Evolutionary conservation across 345 rosid species (phyloP).

Genomic region (Dipteronia dyeriana): DNA sequence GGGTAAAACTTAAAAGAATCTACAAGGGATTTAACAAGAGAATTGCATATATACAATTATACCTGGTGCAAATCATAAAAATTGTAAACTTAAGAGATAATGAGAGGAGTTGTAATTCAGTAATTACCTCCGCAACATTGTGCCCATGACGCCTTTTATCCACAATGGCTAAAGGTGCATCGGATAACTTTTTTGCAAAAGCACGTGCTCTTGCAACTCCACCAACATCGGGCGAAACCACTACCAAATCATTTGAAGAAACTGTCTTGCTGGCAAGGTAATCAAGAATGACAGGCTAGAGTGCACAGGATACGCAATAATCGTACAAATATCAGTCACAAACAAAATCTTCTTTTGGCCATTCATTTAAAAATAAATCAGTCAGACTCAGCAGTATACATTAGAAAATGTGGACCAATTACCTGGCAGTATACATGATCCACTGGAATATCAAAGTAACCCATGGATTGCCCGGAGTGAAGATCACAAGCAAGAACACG

Average conservation of each 20-base stretch:
- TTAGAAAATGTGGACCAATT: conserved; percentile 10
- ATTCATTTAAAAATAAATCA: conserved; percentile 6
- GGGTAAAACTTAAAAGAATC: background rate
- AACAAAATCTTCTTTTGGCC: background rate
- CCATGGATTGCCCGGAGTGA: conserved; percentile 99
- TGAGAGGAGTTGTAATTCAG: conserved; percentile 8
- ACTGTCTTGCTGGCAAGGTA: conserved; percentile 96
- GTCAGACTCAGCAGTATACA: conserved; percentile 2
- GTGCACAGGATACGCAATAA: conserved; percentile 9
- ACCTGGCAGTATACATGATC: conserved; percentile 95
- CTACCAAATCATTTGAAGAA: conserved; percentile 78
- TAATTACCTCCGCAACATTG: conserved; percentile 92
- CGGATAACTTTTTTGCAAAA: conserved; percentile 89
- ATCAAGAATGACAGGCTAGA: conserved; percentile 92
- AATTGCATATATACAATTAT: background rate
- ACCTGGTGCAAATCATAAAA: background rate
- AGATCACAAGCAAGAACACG: conserved; percentile 97
- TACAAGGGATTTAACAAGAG: background rate
- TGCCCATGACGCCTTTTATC: conserved; percentile 98
- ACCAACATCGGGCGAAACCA: conserved; percentile 99
- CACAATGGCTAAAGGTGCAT: conserved; percentile 96
- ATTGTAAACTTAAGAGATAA: background rate
- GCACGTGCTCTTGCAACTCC: conserved; percentile 99
- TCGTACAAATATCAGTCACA: background rate
- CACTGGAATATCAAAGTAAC: conserved; percentile 96